Percentiles rank a stretch among this genome's conserved stretches.
Evolutionary conservation across 169 alveolate genomes (phyloP).

Genomic region (Plasmodium sp.): DNA sequence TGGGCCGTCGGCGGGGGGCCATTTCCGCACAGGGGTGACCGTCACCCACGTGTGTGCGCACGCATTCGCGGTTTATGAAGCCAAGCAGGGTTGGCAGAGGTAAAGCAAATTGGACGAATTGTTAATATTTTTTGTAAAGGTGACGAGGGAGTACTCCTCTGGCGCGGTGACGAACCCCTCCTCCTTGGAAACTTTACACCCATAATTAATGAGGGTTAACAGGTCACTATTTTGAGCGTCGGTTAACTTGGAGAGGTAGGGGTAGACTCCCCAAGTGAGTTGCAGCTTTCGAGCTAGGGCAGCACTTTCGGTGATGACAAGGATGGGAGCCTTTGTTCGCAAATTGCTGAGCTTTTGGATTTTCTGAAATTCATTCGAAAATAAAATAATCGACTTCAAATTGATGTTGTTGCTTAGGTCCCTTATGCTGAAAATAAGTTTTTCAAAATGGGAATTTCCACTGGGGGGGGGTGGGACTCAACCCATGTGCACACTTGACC

Average conservation of each 20-base stretch:
- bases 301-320: conserved; percentile 77
- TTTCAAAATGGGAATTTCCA: conserved; percentile 46
- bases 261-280: conserved; percentile 84
- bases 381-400: conserved; percentile 71
- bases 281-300: conserved; percentile 79
- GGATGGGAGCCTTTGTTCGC: conserved; percentile 79
- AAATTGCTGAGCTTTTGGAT: conserved; percentile 82
- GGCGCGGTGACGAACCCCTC: conserved; percentile 65
- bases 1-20: background rate
- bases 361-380: conserved; percentile 78
- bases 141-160: conserved; percentile 65
- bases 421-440: conserved; percentile 63
- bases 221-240: conserved; percentile 1
- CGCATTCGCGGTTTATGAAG: background rate
- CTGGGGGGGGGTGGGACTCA: background rate
- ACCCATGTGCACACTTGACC: background rate
- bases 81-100: conserved; percentile 60
- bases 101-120: conserved; percentile 66
- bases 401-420: conserved; percentile 68
- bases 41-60: background rate
- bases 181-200: conserved; percentile 55
- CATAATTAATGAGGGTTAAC: conserved; percentile 54
- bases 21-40: background rate
- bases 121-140: conserved; percentile 65
- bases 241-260: conserved; percentile 74